A percentile compares a stretch with the other conserved stretches of the same genome.
Conservation (phyloP, 495 filamentous ascomycete genomes). For the Margaritispora aquatica region DNA sequence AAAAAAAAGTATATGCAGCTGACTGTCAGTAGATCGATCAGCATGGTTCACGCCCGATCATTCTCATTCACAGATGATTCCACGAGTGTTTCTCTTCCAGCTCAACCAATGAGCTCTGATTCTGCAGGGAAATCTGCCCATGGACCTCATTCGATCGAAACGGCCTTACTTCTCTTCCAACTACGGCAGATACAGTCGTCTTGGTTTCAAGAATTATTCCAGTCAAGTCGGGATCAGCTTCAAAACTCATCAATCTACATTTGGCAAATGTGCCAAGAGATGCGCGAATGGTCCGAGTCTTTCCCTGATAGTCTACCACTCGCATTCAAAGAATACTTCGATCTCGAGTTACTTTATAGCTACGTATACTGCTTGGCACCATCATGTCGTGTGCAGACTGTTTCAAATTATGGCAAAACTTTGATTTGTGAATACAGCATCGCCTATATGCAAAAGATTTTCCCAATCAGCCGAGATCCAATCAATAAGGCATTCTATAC, state of each 20-base stretch:
- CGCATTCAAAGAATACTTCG: constrained; percentile 61
- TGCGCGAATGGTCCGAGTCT: constrained; percentile 59
- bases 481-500: constrained; percentile 54
- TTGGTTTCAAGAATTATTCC: constrained; percentile 79
- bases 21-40: constrained; percentile 56
- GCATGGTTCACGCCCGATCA: constrained; percentile 68
- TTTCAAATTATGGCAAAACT: constrained; percentile 60
- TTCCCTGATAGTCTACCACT: constrained; percentile 51
- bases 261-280: constrained; percentile 56
- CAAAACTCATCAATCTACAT: constrained; percentile 52
- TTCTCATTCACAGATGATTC: constrained; percentile 92
- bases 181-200: constrained; percentile 72
- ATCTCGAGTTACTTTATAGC: constrained; percentile 77
- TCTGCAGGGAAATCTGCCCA: constrained; percentile 1
- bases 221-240: constrained; percentile 58
- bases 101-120: constrained; percentile 15
- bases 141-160: constrained; percentile 41
- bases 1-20: constrained; percentile 4
- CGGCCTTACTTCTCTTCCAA: constrained; percentile 59
- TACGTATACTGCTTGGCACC: constrained; percentile 79
- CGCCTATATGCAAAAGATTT: constrained; percentile 59
- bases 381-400: constrained; percentile 54
- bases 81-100: constrained; percentile 59
- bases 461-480: constrained; percentile 43
- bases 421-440: constrained; percentile 80